Evolutionary conservation across 139 green algal species (phyloP).

Genomic region (Picochlorum sp.): DNA sequence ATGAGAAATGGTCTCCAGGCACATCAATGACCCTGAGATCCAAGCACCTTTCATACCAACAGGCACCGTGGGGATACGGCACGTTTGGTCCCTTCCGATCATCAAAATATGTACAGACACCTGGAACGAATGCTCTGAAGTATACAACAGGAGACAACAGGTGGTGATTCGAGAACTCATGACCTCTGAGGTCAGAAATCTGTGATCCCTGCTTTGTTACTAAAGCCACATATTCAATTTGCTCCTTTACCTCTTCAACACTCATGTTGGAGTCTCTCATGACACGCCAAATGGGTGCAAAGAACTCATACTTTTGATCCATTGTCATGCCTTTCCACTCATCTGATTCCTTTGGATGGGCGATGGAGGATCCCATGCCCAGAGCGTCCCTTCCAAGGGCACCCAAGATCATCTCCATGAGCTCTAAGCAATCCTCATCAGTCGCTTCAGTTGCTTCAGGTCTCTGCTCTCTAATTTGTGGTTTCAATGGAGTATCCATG

Average conservation of each 20-base stretch:
- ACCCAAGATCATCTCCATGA: slow-evolving; percentile 89
- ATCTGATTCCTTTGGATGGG: slow-evolving; percentile 65
- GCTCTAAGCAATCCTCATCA: slow-evolving; percentile 71
- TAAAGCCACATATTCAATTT: slow-evolving; percentile 65
- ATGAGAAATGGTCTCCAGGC: slow-evolving; percentile 78
- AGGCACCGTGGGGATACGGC: slow-evolving; percentile 53
- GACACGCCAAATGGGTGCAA: slow-evolving; percentile 81
- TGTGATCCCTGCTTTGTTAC: slow-evolving; percentile 66
- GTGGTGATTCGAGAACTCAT: slow-evolving; percentile 34
- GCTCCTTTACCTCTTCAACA: slow-evolving; percentile 55
- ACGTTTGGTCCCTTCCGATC: slow-evolving; percentile 33
- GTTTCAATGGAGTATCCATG: slow-evolving; percentile 67
- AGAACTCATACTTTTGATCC: slow-evolving; percentile 69
- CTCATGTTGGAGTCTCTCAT: slow-evolving; percentile 73
- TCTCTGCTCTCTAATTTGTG: slow-evolving; percentile 52
- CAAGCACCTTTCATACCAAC: slow-evolving; percentile 56
- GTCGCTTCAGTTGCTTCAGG: slow-evolving; percentile 41
- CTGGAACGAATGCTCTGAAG: slow-evolving; percentile 49
- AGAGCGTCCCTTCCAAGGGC: slow-evolving; percentile 71
- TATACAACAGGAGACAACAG: slow-evolving; percentile 53
- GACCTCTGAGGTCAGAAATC: slow-evolving; percentile 62
- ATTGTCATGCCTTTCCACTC: slow-evolving; percentile 71
- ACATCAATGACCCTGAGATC: slow-evolving; percentile 58
- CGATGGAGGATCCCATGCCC: slow-evolving; percentile 62
- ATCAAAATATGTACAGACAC: slow-evolving; percentile 78